These are phyloP conservation scores for Brassica incana DNA, from an alignment of 345 rosid species.

Conservation along the genomic window DNA sequence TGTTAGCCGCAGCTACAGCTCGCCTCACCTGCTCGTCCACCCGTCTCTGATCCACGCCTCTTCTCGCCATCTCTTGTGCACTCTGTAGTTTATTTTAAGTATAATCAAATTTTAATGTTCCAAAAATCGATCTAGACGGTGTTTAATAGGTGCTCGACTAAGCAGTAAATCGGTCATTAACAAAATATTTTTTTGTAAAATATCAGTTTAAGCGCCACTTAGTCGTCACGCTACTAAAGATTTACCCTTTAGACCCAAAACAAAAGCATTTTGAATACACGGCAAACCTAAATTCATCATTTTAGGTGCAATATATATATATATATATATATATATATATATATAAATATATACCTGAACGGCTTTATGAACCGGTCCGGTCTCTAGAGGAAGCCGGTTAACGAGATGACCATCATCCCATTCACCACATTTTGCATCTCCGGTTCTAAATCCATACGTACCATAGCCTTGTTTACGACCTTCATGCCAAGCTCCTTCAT, in stretches of 20 bases:
- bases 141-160: not conserved
- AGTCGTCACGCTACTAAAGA: not conserved
- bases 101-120: not conserved
- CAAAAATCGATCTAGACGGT: not conserved
- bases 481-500: conserved; percentile 98
- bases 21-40: conserved; percentile 75
- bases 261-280: not conserved
- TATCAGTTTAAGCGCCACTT: not conserved
- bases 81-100: conserved; percentile 45
- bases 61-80: conserved; percentile 66
- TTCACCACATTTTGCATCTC: conserved; percentile 70
- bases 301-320: conserved; percentile 19
- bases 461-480: conserved; percentile 92
- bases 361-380: conserved; percentile 53
- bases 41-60: conserved; percentile 50
- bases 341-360: conserved; percentile 51
- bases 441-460: conserved; percentile 67
- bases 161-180: not conserved
- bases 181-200: not conserved
- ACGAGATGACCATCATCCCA: conserved; percentile 74
- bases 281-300: not conserved
- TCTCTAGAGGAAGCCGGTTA: conserved; percentile 45
- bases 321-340: too few relatives aligned
- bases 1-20: conserved; percentile 73
- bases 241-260: not conserved